Evolutionary conservation across 2,329 filamentous ascomycete species (phyloP).

Genomic region (Colletotrichum sp.): DNA sequence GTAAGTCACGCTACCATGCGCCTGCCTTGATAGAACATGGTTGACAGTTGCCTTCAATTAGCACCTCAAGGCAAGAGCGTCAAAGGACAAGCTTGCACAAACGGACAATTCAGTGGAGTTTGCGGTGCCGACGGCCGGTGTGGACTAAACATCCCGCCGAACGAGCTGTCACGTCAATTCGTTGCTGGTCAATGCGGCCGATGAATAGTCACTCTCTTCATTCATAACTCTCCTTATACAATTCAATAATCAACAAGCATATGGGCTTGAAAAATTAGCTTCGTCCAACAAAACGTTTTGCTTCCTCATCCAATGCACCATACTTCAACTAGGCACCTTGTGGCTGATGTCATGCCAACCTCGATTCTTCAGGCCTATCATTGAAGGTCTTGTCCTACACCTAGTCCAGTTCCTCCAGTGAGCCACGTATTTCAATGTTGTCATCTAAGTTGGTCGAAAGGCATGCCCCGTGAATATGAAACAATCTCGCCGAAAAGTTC

Average conservation of each 20-base stretch:
- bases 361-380: not conserved
- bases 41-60: not conserved
- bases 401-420: not conserved
- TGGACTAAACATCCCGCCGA: not conserved
- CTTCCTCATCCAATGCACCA: not conserved
- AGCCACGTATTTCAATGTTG: not conserved
- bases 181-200: not conserved
- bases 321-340: not conserved
- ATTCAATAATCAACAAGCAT: not conserved
- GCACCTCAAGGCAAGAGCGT: not conserved
- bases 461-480: not conserved
- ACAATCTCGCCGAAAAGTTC: not conserved
- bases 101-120: not conserved
- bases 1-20: not conserved
- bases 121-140: not conserved
- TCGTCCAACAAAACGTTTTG: not conserved
- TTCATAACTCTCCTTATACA: not conserved
- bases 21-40: not conserved
- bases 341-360: not conserved
- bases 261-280: not conserved
- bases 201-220: not conserved
- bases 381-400: not conserved
- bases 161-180: not conserved
- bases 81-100: not conserved
- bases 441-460: not conserved